Evolutionary conservation across 768 basidiomycete species (phyloP), one percentile per base, ranked within the genome.

Genomic region (Amanita exitialis): DNA sequence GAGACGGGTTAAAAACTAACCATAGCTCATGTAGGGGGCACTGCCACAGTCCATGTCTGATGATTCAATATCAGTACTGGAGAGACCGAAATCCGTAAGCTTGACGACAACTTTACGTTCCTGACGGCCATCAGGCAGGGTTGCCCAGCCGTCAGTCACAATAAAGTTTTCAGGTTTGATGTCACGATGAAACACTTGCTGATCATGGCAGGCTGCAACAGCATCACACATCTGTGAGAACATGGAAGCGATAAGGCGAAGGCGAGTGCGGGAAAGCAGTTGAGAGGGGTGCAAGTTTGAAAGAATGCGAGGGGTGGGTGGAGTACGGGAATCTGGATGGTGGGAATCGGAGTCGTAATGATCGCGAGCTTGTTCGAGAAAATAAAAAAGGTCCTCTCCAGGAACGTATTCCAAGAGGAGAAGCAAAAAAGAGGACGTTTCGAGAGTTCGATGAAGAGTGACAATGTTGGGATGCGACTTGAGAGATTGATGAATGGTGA

Each of bases 91-190:
- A 67, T 99, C 95, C 5, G 91, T 83, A 56, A 99, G 77, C 72
- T 99, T 99, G 72, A 97, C 93, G 49, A 95, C 71, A 54, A 99
- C 95, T 62, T 86, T 86, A 59, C 90, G 82, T 65, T 91, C 89
- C 57, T 73, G 71, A 50, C 72, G 71, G 46, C 80, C 78, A 57
- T 76, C 74, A 34, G 74, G 62, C n/a, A 72, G 62, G 16, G 77
- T 74, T 34, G 69, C 63, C 66, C 77, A 79, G 13, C 82, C 89
- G 59, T 94, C 90, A 0, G 90, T 92, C 61, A 94, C 90, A 64
- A 94, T 94, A 60, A 94, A 93, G 70, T 98, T 97, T 73, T 98
- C 95, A 0, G 95, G 95, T 71, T 99, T 99, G 78, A 99, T 97
- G 67, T 99, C 95, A 54, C 95, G 82, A 64, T 99, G 95, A 63